Base-by-base conservation (phyloP, 441 rosid genomes). In the Metrosideros polymorpha region DNA sequence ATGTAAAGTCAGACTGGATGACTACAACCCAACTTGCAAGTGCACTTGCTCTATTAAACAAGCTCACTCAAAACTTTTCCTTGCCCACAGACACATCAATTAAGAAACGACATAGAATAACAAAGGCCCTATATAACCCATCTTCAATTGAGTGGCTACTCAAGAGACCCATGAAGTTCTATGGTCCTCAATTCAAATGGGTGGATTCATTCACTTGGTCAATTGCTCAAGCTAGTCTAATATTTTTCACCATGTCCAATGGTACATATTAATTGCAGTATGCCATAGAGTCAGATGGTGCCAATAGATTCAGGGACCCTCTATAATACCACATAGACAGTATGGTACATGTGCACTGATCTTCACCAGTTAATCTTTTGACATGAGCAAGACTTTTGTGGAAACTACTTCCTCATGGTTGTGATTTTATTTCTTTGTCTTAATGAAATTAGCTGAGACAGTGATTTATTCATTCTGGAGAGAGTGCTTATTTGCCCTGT, bases 401-500 rank as follows among this genome's bases (percentile, higher is more conserved):
- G 47, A 71, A 71, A 71, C 47, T 71, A 35, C 4, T 35, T 66
- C 45, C 45, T 35, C 3, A 35, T 12, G 79, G 79, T 71, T 71
- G 47, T 39, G n/a, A 39, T 71, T 71, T 71, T 39, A 22, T 39
- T 66, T 71, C 71, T 56, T 0, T 71, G 47, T 39, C 45, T 9
- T 39, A 71, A 71, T 71, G 79, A 71, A 47, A 71, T 39, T 22
- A 71, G 17, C 47, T 71, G 47, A 39, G 79, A 71, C 47, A 52
- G 15, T 83, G 43, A 45, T 52, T 83, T 83, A 42, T 52, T 53
- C 84, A 51, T 83, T 50, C 45, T 42, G 45, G 45, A 52, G 84
- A 52, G 55, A 51, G 42, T 39, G 79, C 79, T 71, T 88, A 90
- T 87, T 87, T 86, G 22, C 87, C 77, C 55, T 51, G 85, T 90